Percentiles rank a stretch among this genome's conserved stretches.
Evolutionary conservation across 202 grass and related monocot genomes (phyloP).

Genomic region (Schoenoplectus tabernaemontani): DNA sequence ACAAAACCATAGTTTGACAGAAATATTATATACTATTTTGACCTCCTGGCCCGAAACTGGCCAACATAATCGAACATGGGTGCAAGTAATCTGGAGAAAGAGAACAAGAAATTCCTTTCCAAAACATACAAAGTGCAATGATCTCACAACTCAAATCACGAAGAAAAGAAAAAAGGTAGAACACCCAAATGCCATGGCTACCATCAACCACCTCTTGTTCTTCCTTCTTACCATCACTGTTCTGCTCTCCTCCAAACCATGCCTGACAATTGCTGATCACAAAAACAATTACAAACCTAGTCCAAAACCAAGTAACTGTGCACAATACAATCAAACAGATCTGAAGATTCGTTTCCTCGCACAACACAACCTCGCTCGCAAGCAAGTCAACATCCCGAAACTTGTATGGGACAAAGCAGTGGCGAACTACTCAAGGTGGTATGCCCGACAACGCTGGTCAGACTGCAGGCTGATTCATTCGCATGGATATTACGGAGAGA

Average conservation of each 20-base stretch:
- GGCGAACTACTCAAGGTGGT: constrained; percentile 30
- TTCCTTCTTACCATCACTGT: not conserved
- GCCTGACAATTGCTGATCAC: not conserved
- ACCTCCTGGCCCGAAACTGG: not conserved
- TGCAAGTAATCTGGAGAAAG: not conserved
- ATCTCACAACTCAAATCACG: not conserved
- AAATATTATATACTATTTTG: not conserved
- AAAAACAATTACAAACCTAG: not conserved
- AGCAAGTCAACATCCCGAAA: constrained; percentile 22
- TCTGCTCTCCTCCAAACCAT: constrained; percentile 6
- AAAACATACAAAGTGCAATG: not conserved
- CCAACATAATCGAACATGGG: constrained; percentile 27
- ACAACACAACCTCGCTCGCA: constrained; percentile 44
- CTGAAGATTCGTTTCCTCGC: constrained; percentile 25
- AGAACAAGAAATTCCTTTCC: not conserved
- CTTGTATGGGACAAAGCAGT: constrained; percentile 41
- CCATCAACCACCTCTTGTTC: not conserved
- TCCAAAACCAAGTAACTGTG: not conserved
- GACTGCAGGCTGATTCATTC: constrained; percentile 60
- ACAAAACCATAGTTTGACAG: not conserved
- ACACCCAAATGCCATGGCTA: not conserved
- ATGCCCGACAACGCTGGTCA: constrained; percentile 30
- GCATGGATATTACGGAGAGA: constrained; percentile 48
- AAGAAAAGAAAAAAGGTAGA: not conserved
- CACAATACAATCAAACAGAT: not conserved